A percentile compares a stretch with the other conserved stretches of the same genome.
Conservation (phyloP, 345 rosid species). For the Syzygium grande region DNA sequence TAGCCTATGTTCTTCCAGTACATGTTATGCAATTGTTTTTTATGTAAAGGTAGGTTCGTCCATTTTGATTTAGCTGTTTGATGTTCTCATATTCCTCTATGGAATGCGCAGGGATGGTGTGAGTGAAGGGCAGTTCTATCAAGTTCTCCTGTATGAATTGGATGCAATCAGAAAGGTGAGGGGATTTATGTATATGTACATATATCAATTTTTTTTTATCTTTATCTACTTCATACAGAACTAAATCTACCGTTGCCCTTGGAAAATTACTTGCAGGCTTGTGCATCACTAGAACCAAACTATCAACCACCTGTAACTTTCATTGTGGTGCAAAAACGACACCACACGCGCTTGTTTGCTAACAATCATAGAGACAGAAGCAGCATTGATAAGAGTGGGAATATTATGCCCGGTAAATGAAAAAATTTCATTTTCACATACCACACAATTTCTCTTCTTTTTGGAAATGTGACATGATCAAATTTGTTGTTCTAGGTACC, state of each 20-base stretch:
- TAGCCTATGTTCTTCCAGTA: neutral
- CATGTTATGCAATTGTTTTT: neutral
- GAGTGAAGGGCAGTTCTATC: constrained; percentile 89
- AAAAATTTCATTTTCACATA: neutral
- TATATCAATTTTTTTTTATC: neutral
- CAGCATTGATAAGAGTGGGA: constrained; percentile 88
- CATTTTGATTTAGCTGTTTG: neutral
- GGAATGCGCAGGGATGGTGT: constrained; percentile 78
- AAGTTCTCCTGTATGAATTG: constrained; percentile 38
- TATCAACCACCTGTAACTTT: constrained; percentile 98
- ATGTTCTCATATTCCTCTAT: neutral
- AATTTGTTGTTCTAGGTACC: constrained; percentile 45
- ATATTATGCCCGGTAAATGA: constrained; percentile 78
- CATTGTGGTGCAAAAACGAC: constrained; percentile 94
- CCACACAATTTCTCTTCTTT: neutral
- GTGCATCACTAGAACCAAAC: constrained; percentile 95
- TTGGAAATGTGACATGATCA: neutral
- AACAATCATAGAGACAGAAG: constrained; percentile 88
- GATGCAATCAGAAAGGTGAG: constrained; percentile 31
- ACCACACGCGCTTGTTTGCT: constrained; percentile 91
- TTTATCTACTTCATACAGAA: neutral
- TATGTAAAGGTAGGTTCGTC: neutral
- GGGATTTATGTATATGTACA: neutral
- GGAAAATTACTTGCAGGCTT: constrained; percentile 21
- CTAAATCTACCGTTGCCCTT: neutral